These are phyloP conservation scores for Hygrophila difformis DNA, from an alignment of 257 asterid species.

Conservation along the genomic window DNA sequence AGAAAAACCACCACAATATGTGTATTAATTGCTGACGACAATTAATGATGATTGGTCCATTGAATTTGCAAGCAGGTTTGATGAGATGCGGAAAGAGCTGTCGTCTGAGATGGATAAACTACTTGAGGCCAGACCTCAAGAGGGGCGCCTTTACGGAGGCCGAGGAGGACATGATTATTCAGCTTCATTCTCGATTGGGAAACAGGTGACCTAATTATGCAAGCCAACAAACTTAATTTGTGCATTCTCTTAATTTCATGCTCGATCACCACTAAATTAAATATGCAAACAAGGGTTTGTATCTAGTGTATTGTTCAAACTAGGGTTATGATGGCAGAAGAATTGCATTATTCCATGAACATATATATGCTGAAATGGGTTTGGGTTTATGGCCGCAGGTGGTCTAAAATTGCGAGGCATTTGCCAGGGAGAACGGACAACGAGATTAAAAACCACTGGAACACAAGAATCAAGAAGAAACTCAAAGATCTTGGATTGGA, in stretches of 20 bases:
- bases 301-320: no score
- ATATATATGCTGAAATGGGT: no score
- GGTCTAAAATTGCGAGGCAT: constrained; percentile 71
- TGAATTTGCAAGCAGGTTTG: no score
- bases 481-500: constrained; percentile 34
- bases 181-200: constrained; percentile 66
- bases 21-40: no score
- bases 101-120: constrained; percentile 51
- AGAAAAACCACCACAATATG: no score
- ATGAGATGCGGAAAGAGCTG: constrained; percentile 68
- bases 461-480: constrained; percentile 64
- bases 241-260: no score
- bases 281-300: no score
- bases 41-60: no score
- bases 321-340: no score
- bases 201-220: no score
- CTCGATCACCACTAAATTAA: no score
- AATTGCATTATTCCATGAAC: neutral
- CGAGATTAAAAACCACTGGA: constrained; percentile 71
- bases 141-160: constrained; percentile 50
- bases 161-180: constrained; percentile 54
- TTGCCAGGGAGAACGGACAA: constrained; percentile 70
- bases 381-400: constrained; percentile 21
- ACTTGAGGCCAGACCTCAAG: constrained; percentile 53
- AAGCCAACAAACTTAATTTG: no score